phyloP scores from a whole-genome alignment of 345 rosid species.

The Diplotaxis tenuifolia region DNA sequence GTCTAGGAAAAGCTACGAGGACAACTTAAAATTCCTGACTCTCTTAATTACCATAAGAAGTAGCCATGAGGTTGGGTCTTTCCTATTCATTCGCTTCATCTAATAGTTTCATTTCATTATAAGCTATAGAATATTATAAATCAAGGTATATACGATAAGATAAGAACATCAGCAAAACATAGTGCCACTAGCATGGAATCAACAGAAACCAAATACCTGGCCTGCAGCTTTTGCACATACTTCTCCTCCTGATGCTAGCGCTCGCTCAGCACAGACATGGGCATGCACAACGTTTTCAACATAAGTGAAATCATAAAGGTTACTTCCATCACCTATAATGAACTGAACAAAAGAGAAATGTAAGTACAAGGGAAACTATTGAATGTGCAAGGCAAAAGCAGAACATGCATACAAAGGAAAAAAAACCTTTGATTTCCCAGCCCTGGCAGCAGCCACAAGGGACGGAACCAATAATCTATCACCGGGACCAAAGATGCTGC shows the following conservation, averaged over 20 bases:
- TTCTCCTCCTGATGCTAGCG: constrained; percentile 74
- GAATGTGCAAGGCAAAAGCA: not conserved
- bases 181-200: not conserved
- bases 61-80: not conserved
- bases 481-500: constrained; percentile 93
- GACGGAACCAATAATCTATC: constrained; percentile 84
- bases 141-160: not conserved
- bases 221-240: constrained; percentile 78
- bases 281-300: constrained; percentile 95
- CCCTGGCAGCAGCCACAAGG: constrained; percentile 73
- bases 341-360: constrained; percentile 45
- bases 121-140: too few species aligned
- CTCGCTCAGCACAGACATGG: constrained; percentile 87
- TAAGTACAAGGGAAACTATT: not conserved
- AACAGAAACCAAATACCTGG: constrained; percentile 52
- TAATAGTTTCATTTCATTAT: too few species aligned
- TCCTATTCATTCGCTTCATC: not conserved
- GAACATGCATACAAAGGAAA: not conserved
- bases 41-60: not conserved
- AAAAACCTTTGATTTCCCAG: constrained; percentile 96
- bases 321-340: constrained; percentile 88
- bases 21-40: not conserved
- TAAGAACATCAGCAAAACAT: not conserved
- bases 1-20: not conserved
- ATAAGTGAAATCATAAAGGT: constrained; percentile 74